A percentile compares a stretch with the other conserved stretches of the same genome.
phyloP scores from a whole-genome alignment of 148 eudicot genomes.

The Vaccinium corymbosum region DNA sequence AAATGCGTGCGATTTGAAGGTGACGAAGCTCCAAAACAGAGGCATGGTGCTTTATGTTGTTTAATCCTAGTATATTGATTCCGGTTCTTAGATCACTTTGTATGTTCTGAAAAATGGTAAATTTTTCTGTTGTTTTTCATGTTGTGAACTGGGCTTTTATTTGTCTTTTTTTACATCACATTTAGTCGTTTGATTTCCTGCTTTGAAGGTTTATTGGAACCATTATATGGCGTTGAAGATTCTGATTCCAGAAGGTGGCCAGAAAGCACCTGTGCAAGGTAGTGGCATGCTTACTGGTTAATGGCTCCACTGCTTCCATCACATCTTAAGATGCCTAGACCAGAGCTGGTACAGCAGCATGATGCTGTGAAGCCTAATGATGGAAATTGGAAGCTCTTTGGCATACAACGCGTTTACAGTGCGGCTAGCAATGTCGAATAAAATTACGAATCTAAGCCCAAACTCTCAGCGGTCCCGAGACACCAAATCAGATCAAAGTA shows the following conservation, averaged over 20 bases:
- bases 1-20: constrained; percentile 92
- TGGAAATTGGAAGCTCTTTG: constrained; percentile 80
- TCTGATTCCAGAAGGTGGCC: constrained; percentile 71
- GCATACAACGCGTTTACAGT: constrained; percentile 46
- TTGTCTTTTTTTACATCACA: background rate
- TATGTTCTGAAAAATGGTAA: background rate
- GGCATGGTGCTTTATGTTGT: constrained; percentile 36
- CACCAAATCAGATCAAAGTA: constrained; percentile 41
- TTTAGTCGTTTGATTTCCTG: background rate
- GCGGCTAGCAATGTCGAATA: constrained; percentile 25
- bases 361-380: constrained; percentile 54
- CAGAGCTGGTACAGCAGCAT: constrained; percentile 29
- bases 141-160: background rate
- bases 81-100: no score
- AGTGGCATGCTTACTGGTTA: constrained; percentile 51
- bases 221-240: constrained; percentile 82
- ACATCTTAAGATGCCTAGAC: constrained; percentile 44
- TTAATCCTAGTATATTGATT: no score
- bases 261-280: constrained; percentile 36
- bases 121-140: background rate
- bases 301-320: constrained; percentile 61
- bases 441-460: background rate
- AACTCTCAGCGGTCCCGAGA: constrained; percentile 33
- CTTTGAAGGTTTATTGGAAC: constrained; percentile 89
- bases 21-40: constrained; percentile 97